phyloP scores from a whole-genome alignment of 345 rosid genomes.

The Citrus trifoliata region DNA sequence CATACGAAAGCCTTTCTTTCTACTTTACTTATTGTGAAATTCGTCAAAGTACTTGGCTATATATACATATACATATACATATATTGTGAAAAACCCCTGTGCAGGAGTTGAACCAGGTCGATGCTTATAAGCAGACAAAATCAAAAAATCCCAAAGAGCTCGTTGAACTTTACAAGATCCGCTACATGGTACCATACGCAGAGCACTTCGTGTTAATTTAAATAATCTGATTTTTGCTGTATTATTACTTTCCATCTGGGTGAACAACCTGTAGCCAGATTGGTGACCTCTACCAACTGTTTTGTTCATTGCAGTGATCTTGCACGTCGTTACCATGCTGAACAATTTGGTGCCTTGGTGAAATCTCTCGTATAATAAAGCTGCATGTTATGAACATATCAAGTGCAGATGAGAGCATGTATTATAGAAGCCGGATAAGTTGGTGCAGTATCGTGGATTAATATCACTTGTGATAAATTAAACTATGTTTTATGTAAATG shows the following conservation, averaged over 20 bases:
- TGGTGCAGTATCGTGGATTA: too few relatives aligned
- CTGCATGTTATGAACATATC: too few relatives aligned
- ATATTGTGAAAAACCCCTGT: background rate
- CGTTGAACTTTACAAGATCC: constrained; percentile 44
- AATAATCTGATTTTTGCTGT: background rate
- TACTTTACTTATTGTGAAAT: background rate
- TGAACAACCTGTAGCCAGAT: background rate
- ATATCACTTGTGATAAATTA: too few relatives aligned
- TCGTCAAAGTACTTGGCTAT: background rate
- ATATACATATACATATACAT: too few relatives aligned
- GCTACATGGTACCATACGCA: constrained; percentile 36
- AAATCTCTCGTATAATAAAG: too few relatives aligned
- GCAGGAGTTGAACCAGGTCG: background rate
- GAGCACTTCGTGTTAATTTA: background rate
- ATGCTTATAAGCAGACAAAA: background rate
- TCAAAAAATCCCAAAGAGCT: constrained; percentile 41
- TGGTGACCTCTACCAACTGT: background rate
- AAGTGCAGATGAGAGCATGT: too few relatives aligned
- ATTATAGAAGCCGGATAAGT: too few relatives aligned
- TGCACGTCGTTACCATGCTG: too few relatives aligned
- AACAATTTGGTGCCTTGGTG: too few relatives aligned
- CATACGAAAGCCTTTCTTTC: background rate
- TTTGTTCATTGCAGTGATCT: too few relatives aligned
- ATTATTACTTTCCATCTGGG: background rate
- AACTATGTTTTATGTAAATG: too few relatives aligned